phyloP scores from a whole-genome alignment of 148 eudicot genomes.

The Cornus florida region DNA sequence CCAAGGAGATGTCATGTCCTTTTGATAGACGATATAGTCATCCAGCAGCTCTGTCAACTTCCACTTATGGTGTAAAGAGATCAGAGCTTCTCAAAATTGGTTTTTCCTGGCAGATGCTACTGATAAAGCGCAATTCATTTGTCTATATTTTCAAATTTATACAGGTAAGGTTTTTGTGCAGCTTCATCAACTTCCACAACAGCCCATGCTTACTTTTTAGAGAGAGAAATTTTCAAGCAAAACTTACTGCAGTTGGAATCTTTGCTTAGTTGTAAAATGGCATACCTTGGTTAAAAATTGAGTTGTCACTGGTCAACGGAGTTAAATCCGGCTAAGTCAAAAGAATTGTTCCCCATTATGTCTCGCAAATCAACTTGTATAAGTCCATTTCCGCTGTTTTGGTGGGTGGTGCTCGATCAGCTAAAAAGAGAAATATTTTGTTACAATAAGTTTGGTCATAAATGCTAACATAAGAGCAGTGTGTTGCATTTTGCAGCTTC shows the following conservation, averaged over 20 bases:
- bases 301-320: too few species aligned
- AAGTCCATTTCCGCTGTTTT: background rate
- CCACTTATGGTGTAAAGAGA: constrained; percentile 70
- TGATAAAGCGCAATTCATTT: constrained; percentile 71
- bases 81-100: constrained; percentile 72
- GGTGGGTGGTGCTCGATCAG: background rate
- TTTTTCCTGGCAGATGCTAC: constrained; percentile 77
- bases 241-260: background rate
- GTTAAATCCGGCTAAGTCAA: too few species aligned
- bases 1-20: constrained; percentile 62
- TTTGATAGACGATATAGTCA: constrained; percentile 60
- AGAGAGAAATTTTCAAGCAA: background rate
- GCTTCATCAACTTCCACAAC: background rate
- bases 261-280: background rate
- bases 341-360: too few species aligned
- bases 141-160: constrained; percentile 72
- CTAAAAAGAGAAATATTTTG: background rate
- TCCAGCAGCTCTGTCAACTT: constrained; percentile 76
- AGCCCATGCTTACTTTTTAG: background rate
- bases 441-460: background rate
- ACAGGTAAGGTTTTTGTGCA: constrained; percentile 50
- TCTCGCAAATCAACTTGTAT: background rate
- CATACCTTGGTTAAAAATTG: background rate
- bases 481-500: constrained; percentile 65
- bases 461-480: constrained; percentile 24